Evolutionary conservation across 1,284 basidiomycete species (phyloP).

Genomic region (Apiotrichum laibachii): DNA sequence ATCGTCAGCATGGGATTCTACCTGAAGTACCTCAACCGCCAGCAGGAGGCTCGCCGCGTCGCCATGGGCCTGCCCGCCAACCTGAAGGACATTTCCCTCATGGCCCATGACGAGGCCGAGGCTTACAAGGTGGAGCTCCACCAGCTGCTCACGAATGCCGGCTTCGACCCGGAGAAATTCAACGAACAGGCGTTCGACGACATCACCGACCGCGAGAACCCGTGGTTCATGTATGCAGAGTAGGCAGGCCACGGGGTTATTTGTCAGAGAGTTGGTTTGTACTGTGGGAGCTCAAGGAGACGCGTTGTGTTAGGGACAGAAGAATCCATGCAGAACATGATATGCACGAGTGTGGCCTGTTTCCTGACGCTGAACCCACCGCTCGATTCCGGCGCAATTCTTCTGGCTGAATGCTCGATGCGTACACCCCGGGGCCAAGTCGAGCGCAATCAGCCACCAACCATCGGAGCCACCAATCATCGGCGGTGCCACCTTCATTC

Average conservation of each 20-base stretch:
- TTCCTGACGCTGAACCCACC: no score
- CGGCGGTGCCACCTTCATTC: no score
- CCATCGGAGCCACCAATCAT: no score
- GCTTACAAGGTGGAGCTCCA: constrained; percentile 31
- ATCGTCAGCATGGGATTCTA: constrained; percentile 43
- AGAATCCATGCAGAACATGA: no score
- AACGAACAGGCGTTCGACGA: constrained; percentile 28
- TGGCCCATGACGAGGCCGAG: constrained; percentile 30
- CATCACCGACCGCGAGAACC: constrained; percentile 19
- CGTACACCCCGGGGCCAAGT: no score
- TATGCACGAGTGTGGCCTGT: no score
- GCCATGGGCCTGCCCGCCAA: constrained; percentile 41
- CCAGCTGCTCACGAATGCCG: constrained; percentile 18
- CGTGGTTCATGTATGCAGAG: constrained; percentile 11
- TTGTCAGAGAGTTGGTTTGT: no score
- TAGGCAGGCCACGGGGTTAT: background rate
- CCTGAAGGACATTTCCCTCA: constrained; percentile 44
- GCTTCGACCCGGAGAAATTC: constrained; percentile 18
- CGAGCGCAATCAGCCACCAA: no score
- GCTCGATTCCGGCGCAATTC: no score
- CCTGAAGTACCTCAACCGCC: constrained; percentile 38
- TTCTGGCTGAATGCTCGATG: no score
- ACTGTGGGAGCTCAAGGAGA: no score
- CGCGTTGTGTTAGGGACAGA: no score
- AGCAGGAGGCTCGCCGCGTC: constrained; percentile 38